Evolutionary conservation across 1,284 basidiomycete genomes (phyloP).

Genomic region (Malassezia pachydermatis): DNA sequence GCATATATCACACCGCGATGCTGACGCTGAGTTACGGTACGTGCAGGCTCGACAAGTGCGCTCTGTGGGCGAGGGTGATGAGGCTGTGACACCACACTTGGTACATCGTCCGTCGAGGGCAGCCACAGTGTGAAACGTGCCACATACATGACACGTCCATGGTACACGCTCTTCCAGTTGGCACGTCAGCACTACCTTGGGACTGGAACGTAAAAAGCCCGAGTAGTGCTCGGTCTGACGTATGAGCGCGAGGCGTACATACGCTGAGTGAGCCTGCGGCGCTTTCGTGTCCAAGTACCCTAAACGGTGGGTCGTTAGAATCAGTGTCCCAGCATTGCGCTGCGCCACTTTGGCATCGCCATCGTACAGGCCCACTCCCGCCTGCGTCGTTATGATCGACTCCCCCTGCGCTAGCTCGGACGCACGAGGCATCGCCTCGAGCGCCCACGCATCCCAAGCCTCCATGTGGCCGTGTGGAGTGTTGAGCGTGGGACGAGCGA

Average conservation of each 20-base stretch:
- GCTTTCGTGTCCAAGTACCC: slow-evolving; percentile 66
- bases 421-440: slow-evolving; percentile 1
- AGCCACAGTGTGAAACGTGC: slow-evolving; percentile 22
- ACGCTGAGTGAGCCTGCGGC: slow-evolving; percentile 50
- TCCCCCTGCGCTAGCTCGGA: slow-evolving; percentile 22
- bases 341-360: slow-evolving; percentile 66
- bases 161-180: slow-evolving; percentile 5
- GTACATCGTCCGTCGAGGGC: slow-evolving; percentile 19
- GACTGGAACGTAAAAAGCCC: slow-evolving; percentile 77
- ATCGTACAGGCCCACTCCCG: slow-evolving; percentile 41
- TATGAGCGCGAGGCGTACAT: slow-evolving; percentile 57
- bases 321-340: slow-evolving; percentile 62
- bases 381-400: slow-evolving; percentile 34
- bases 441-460: slow-evolving; percentile 10
- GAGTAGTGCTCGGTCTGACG: slow-evolving; percentile 77
- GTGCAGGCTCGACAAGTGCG: slow-evolving; percentile 70
- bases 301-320: slow-evolving; percentile 73
- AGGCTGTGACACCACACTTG: slow-evolving; percentile 28
- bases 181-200: slow-evolving; percentile 69
- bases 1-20: slow-evolving; percentile 77
- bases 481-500: neutral
- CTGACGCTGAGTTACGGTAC: slow-evolving; percentile 73
- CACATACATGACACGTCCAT: slow-evolving; percentile 39
- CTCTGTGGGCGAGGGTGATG: neutral
- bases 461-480: too few species aligned